A percentile compares a stretch with the other conserved stretches of the same genome.
Evolutionary conservation across 495 filamentous ascomycete genomes (phyloP).

Genomic region (Pyronema omphalodes): DNA sequence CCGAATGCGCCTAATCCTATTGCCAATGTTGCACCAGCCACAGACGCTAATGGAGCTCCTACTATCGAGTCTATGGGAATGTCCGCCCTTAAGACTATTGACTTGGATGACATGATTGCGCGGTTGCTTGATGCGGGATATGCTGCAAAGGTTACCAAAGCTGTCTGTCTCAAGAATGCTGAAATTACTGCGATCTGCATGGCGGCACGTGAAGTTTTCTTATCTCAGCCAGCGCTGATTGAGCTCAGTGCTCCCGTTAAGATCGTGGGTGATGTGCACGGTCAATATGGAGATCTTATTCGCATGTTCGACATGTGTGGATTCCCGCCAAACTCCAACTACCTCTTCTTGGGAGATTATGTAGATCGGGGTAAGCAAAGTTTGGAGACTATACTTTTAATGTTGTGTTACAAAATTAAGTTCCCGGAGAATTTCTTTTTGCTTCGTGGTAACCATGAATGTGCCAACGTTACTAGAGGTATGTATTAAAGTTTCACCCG

Average conservation of each 20-base stretch:
- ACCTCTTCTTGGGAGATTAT: constrained; percentile 91
- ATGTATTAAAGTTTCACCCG: not conserved
- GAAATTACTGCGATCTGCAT: constrained; percentile 88
- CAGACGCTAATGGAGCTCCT: constrained; percentile 23
- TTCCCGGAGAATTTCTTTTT: constrained; percentile 99
- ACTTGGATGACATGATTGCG: constrained; percentile 93
- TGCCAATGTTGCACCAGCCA: constrained; percentile 4
- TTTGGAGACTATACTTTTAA: constrained; percentile 84
- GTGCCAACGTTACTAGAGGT: constrained; percentile 82
- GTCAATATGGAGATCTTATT: constrained; percentile 94
- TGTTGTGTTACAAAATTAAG: constrained; percentile 96
- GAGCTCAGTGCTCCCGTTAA: constrained; percentile 95
- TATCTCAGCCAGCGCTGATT: constrained; percentile 78
- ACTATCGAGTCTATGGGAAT: constrained; percentile 36
- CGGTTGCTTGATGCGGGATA: constrained; percentile 88
- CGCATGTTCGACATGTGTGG: constrained; percentile 99
- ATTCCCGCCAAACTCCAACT: constrained; percentile 86
- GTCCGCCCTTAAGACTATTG: constrained; percentile 69
- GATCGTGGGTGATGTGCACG: constrained; percentile 95
- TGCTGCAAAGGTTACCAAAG: constrained; percentile 91
- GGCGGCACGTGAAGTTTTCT: constrained; percentile 68
- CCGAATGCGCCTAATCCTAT: constrained; percentile 39
- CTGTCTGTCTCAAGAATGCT: constrained; percentile 89
- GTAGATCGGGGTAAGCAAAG: constrained; percentile 96
- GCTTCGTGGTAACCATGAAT: constrained; percentile 92